Evolutionary conservation across 192 early-diverging fungal species (phyloP), one percentile per base, ranked within the genome.

Genomic region (Dissophora ornata): DNA sequence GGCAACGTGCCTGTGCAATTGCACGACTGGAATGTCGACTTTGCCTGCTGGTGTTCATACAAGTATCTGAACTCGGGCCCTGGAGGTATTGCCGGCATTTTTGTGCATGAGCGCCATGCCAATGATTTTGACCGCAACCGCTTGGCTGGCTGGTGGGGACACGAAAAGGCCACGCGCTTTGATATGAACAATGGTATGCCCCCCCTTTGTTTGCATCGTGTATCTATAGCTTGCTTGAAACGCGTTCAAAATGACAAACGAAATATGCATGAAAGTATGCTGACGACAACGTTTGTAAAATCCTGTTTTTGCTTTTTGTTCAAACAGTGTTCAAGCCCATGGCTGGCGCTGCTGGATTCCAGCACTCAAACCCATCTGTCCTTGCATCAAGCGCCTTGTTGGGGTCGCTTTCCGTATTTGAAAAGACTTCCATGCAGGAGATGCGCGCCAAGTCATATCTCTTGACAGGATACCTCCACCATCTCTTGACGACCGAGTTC

Each of bases 1-100:
- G 97, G 97, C 36, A 99, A 99, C 84, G 89, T 97, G 1, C 90
- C 90, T 32, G 79, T 98, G 49, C 65, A 87, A 38, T 81, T 99
- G 62, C 95, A 98, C 80, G 94, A 95, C 71, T 99, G 97, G 97
- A 83, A 89, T 33, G 95, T 96, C 12, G 97, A 99, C 71, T 98
- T 98, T 90, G 97, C 97, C 12, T 91, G 90, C 71, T 98, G 97
- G 97, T 98, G 96, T 85, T 92, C 96, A 5, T 99, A 99, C 89
- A 99, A 99, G 79, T 99, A 99, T 79, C 81, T 99, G 46, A 99
- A 99, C 73, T 88, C 95, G n/a, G 96, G 97, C 3, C 94, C 97
- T 0, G 97, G 97, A 40, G 92, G 92, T 38, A 97, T 99, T 60
- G 94, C 88, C 16, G 94, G 94, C 2, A 87, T 93, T 9, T 99